phyloP scores from a whole-genome alignment of 2,329 filamentous ascomycete genomes.

The Lachnellula willkommii region DNA sequence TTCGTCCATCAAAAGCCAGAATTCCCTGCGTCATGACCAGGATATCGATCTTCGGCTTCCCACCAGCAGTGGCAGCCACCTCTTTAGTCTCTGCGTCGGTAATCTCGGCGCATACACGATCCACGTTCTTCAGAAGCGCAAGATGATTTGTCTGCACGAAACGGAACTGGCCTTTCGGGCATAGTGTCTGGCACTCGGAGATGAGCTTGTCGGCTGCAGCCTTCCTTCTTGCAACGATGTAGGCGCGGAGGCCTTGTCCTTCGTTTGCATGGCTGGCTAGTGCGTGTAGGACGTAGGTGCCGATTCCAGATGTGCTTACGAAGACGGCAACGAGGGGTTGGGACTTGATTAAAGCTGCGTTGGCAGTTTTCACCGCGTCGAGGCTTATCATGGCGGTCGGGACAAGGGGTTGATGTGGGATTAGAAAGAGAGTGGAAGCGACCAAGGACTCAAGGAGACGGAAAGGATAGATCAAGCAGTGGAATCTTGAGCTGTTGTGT shows the following conservation, averaged over 20 bases:
- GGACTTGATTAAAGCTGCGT: background rate
- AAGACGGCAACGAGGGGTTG: slow-evolving; percentile 14
- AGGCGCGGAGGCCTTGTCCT: slow-evolving; percentile 28
- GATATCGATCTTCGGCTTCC: slow-evolving; percentile 29
- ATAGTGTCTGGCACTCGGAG: slow-evolving; percentile 25
- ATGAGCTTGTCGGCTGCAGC: slow-evolving; percentile 28
- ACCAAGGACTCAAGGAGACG: no score
- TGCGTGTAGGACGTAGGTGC: background rate
- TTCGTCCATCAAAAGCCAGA: slow-evolving; percentile 1
- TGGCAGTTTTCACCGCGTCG: background rate
- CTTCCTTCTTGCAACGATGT: slow-evolving; percentile 30
- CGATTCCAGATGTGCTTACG: slow-evolving; percentile 9
- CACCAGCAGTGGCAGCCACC: background rate
- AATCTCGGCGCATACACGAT: slow-evolving; percentile 27
- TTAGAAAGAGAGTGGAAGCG: no score
- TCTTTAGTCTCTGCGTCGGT: slow-evolving; percentile 22
- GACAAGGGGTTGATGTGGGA: no score
- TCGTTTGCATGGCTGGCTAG: slow-evolving; percentile 4
- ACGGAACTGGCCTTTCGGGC: slow-evolving; percentile 30
- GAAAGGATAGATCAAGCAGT: no score
- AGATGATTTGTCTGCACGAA: slow-evolving; percentile 31
- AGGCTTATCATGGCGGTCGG: slow-evolving; percentile 3
- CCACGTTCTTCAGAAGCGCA: slow-evolving; percentile 32
- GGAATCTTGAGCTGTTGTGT: no score
- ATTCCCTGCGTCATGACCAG: slow-evolving; percentile 31